phyloP scores from a whole-genome alignment of 371 early-diverging fungal species.

The Blastocladiella emersonii region DNA sequence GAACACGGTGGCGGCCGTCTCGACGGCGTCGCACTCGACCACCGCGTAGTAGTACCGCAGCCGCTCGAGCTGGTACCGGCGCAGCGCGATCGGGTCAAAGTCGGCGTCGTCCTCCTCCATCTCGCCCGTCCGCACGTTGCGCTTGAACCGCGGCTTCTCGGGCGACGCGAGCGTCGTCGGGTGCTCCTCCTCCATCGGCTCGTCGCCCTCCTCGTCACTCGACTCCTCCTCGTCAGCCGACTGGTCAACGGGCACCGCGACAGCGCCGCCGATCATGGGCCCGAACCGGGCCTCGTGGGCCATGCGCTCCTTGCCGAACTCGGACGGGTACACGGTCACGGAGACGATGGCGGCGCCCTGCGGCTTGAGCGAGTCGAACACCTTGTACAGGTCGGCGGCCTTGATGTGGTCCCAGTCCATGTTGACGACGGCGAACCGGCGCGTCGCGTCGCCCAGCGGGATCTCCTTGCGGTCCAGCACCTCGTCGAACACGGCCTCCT shows the following conservation, averaged over 20 bases:
- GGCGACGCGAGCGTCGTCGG: no score
- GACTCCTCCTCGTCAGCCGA: slow-evolving; percentile 17
- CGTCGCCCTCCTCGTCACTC: slow-evolving; percentile 19
- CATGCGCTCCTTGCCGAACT: slow-evolving; percentile 87
- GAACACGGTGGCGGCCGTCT: slow-evolving; percentile 71
- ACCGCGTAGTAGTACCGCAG: slow-evolving; percentile 91
- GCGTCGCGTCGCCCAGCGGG: slow-evolving; percentile 70
- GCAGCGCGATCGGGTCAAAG: slow-evolving; percentile 66
- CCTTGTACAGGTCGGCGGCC: slow-evolving; percentile 65
- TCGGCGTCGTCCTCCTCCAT: slow-evolving; percentile 52
- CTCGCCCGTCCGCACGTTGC: slow-evolving; percentile 13
- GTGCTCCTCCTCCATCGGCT: slow-evolving; percentile 20
- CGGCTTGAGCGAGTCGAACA: slow-evolving; percentile 75
- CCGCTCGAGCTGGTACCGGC: slow-evolving; percentile 87
- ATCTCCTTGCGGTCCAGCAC: slow-evolving; percentile 34
- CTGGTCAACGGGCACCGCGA: neutral
- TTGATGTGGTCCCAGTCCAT: slow-evolving; percentile 94
- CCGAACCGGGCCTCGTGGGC: slow-evolving; percentile 57
- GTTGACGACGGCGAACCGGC: slow-evolving; percentile 82
- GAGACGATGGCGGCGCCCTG: slow-evolving; percentile 52
- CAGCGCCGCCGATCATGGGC: slow-evolving; percentile 14
- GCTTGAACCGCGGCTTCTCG: slow-evolving; percentile 21
- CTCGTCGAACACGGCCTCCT: slow-evolving; percentile 15
- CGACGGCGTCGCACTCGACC: slow-evolving; percentile 73
- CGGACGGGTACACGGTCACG: slow-evolving; percentile 83